Evolutionary conservation across 108 stramenopile genomes (phyloP), one percentile per base, ranked within the genome.

Genomic region (Cyclotella baltica): DNA sequence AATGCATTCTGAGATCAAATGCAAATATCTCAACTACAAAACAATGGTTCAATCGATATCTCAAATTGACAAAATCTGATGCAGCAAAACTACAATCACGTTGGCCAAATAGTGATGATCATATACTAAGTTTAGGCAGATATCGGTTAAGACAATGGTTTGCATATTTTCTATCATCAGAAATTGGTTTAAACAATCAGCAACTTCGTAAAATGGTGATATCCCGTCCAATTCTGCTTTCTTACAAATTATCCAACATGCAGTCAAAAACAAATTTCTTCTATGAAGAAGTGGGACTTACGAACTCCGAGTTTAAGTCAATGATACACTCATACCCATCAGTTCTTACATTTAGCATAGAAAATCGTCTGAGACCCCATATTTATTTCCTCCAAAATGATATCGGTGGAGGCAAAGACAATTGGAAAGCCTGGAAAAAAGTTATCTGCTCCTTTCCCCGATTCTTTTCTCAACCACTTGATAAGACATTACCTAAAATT

Each of bases 291-390:
- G 22, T 81, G 35, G 80, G 73, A 11, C 62, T 81, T 0, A 40
- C 73, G 6, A 40, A 48, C 22, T 28, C 37, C 25, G 80, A 74
- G 35, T 56, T 51, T 25, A 62, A 57, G 34, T 73, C 80, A 20
- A 35, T 81, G n/a, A 48, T 81, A 10, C 34, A 48, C 72, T 58
- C 70, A 30, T 82, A 77, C 43, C 81, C 81, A 53, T 82, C 81
- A 19, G 81, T 82, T 28, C 64, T 82, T 3, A 82, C 63, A 57
- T 67, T 73, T 30, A 77, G 77, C 40, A 61, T 82, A 18, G 64
- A 75, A 11, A 63, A 62, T n/a, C 67, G 80, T 28, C 29, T 81
- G 36, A 48, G 80, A 34, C 81, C 76, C 6, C 76, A 76, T 11
- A 57, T 78, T 15, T 29, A 67, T 1, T 82, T 82, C 29, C 57